These are phyloP conservation scores for Lentinula guzmanii DNA, from an alignment of 768 basidiomycete genomes.

Conservation along the genomic window DNA sequence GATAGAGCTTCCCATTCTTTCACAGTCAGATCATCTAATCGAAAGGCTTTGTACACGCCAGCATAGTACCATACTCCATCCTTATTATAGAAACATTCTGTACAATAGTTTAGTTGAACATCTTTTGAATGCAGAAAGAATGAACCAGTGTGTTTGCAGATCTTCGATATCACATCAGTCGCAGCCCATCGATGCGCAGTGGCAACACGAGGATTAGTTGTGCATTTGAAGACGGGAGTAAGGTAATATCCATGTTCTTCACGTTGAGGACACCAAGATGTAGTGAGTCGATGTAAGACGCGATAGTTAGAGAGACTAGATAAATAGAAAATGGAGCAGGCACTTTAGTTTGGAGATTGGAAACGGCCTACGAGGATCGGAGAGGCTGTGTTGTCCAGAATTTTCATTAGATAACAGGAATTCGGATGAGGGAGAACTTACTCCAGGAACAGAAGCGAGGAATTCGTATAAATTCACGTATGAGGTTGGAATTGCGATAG, in stretches of 20 bases:
- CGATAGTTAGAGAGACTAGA: constrained; percentile 61
- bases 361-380: constrained; percentile 44
- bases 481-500: constrained; percentile 59
- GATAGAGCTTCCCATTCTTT: constrained; percentile 69
- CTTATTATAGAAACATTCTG: constrained; percentile 80
- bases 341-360: neutral
- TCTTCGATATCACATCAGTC: constrained; percentile 55
- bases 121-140: neutral
- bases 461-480: constrained; percentile 63
- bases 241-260: constrained; percentile 82
- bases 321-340: constrained; percentile 17
- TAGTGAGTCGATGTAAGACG: constrained; percentile 60
- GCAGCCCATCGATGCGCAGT: constrained; percentile 72
- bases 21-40: constrained; percentile 55
- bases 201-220: constrained; percentile 67
- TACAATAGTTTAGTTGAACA: neutral
- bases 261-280: constrained; percentile 74
- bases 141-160: constrained; percentile 61
- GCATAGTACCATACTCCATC: constrained; percentile 83
- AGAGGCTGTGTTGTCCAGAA: constrained; percentile 35
- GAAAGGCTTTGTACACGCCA: constrained; percentile 66
- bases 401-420: neutral
- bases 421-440: neutral
- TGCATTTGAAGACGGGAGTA: constrained; percentile 69
- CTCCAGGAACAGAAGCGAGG: constrained; percentile 24